A percentile compares a stretch with the other conserved stretches of the same genome.
Conservation (phyloP, 1,139 yeast species). For the Suhomyces choctaworum region DNA sequence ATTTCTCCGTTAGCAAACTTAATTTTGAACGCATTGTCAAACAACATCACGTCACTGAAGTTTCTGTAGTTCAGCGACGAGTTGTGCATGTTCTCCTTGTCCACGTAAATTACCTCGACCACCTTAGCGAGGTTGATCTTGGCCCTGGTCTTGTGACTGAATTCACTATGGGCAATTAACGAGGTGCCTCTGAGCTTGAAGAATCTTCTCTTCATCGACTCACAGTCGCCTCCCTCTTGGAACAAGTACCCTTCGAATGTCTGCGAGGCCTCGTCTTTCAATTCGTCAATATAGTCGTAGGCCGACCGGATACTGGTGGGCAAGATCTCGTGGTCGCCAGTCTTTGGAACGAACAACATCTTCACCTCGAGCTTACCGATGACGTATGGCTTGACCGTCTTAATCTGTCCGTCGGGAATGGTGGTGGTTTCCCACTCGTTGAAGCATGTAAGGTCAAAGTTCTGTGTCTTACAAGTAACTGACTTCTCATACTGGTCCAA, state of each 20-base stretch:
- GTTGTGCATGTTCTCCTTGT: conserved; percentile 39
- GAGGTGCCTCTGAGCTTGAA: conserved; percentile 62
- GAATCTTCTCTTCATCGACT: conserved; percentile 59
- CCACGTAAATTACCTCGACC: conserved; percentile 52
- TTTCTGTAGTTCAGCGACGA: conserved; percentile 45
- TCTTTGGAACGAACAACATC: conserved; percentile 70
- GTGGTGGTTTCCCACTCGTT: conserved; percentile 75
- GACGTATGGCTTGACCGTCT: conserved; percentile 53
- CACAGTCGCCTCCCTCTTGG: conserved; percentile 81
- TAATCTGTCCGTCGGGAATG: conserved; percentile 28
- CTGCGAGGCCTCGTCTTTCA: conserved; percentile 39
- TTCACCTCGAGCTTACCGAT: conserved; percentile 70
- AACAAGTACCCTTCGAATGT: conserved; percentile 61
- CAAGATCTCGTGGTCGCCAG: conserved; percentile 54
- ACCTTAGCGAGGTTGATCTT: conserved; percentile 66
- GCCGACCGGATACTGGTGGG: conserved; percentile 69
- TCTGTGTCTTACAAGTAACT: conserved; percentile 53
- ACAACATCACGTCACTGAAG: conserved; percentile 61
- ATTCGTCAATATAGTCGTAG: conserved; percentile 50
- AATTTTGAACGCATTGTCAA: conserved; percentile 65
- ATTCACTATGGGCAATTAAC: conserved; percentile 65
- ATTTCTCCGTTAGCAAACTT: conserved; percentile 67
- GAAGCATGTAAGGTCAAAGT: conserved; percentile 60
- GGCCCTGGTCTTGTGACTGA: conserved; percentile 61
- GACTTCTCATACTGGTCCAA: conserved; percentile 59